Evolutionary conservation across 106 monocot genomes (phyloP), one percentile per base, ranked within the genome.

Genomic region (Dioscorea alata): DNA sequence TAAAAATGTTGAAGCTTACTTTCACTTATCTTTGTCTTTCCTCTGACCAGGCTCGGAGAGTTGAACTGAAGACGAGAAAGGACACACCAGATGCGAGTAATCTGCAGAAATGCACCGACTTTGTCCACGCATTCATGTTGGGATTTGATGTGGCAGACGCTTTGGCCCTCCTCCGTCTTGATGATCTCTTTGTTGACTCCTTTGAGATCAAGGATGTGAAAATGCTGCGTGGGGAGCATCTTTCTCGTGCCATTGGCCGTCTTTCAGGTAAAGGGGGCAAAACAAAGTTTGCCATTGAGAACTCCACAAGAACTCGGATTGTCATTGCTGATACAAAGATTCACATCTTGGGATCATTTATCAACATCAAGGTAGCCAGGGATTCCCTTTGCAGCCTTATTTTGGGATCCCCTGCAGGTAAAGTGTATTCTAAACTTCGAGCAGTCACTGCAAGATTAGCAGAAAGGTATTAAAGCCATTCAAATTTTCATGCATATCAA

Each of bases 131-230:
- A 4, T 94, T 91, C 77, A 91, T 95, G 90, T 85, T 90, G 25
- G 94, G 90, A 8, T 94, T 94, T 28, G 86, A 85, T 49, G 54
- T 94, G n/a, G 71, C 85, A 2, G 94, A 94, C 66, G 90, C 85
- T 0, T 15, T 94, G 18, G 94, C 90, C 18, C 78, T 95, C 18
- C 65, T 95, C 4, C 94, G 90, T 22, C 67, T 95, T 4, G 94
- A 95, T 67, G 91, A 95, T 65, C 76, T 95, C 4, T 95, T 91
- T 59, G 83, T 95, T 1, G 94, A 95, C 48, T 88, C 88, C 14
- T 95, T 95, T 57, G 94, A 95, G 82, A 95, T 95, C 67, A 85
- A 91, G 71, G 94, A 95, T 42, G 90, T 95, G 32, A 95, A 95
- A 74, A 95, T 88, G 0, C 75, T 95, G 15, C 76, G 75, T 31